Base-by-base conservation (phyloP, 2,329 filamentous ascomycete genomes). In the Fusarium heterosporum region DNA sequence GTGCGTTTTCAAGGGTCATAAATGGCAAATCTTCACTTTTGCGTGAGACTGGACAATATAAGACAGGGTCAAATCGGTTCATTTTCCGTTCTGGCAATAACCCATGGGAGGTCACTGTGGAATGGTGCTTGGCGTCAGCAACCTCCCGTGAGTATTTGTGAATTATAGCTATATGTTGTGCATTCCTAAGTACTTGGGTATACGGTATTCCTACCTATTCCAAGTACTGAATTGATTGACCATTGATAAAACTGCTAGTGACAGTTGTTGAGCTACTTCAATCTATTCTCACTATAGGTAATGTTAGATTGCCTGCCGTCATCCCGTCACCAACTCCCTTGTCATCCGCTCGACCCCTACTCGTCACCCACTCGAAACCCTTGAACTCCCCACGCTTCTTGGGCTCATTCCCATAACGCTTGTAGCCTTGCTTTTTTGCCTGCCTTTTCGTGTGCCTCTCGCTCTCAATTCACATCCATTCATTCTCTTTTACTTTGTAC, bases 321-420 rank as follows among this genome's bases (percentile, higher is more conserved):
- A 68, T 68, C 55, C 65, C 65, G 61, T 68, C 61, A 63, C 61
- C 45, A 46, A 59, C 61, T 59, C 65, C 58, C 58, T 50, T 36
- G 58, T 50, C 32, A 43, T 58, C 52, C 49, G 40, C 41, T 43
- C 66, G 32, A 66, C 54, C 65, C 65, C 34, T 36, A n/a, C 16
- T 60, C 34, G 64, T 55, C 61, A 50, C 46, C 65, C 65, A 66
- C 57, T 68, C 49, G 55, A 51, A 55, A 57, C 56, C 49, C 52
- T 55, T 66, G 56, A 43, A 19, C 52, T 61, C 62, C 51, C 66
- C 66, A 69, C 66, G 66, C 57, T 36, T 58, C 19, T 39, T 51
- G 53, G 49, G 28, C 42, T 26, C 56, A 55, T 55, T 66, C 39
- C 61, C 38, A 13, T 60, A 45, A 45, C 52, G 13, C 45, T 17